Evolutionary conservation across 768 basidiomycete species (phyloP), one percentile per base, ranked within the genome.

Genomic region (Tephrocybe sp.): DNA sequence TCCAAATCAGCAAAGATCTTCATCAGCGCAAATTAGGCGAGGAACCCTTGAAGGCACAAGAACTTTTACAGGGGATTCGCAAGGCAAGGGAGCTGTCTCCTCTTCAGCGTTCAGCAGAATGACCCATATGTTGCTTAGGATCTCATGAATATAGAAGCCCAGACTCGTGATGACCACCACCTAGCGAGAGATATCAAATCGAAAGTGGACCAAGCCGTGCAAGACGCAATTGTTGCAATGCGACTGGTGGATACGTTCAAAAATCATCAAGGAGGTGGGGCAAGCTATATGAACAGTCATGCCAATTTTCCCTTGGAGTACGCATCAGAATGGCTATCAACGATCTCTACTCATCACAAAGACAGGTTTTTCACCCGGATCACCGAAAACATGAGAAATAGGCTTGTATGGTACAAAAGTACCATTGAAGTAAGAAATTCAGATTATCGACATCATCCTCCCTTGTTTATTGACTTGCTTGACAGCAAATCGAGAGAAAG

Each of bases 231-330:
- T 45, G 73, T 83, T 22, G 82, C 87, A 2, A 89, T 81, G 7
- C 80, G 82, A 23, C 84, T 91, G 47, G 73, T 93, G 41, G 89
- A 91, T 56, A 89, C 83, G 6, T 88, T 86, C 69, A 79, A 76
- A 53, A 86, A 85, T 59, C 85, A 86, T 2, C 87, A 90, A 49
- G 59, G 54, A 43, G 80, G 82, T 57, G 78, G 82, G 50, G 82
- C 79, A 18, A 75, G 74, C 19, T 82, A 87, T 65, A 69, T 91
- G 43, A 90, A 88, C 61, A 86, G 86, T 42, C 81, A 90, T 51
- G 86, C 90, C 2, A 75, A 72, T n/a, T 93, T 91, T 66, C 90
- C 90, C 19, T 69, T 89, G 9, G 90, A 91, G 87, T 91, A 56
- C 16, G 4, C 16, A 13, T 33, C 37, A n/a, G n/a, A n/a, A n/a